Evolutionary conservation across 176 grass and related monocot genomes (phyloP).

Genomic region (Otatea glauca): DNA sequence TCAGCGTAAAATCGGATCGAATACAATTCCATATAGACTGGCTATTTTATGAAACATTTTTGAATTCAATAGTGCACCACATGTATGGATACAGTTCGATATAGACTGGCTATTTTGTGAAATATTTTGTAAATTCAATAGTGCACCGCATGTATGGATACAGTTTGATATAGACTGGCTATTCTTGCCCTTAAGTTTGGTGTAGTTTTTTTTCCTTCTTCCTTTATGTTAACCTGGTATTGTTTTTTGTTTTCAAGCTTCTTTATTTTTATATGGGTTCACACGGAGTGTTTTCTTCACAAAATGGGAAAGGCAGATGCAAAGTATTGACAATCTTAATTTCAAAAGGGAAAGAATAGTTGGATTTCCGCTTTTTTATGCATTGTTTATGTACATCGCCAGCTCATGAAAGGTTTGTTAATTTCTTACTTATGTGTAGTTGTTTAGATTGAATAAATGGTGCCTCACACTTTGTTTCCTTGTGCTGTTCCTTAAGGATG

Average conservation of each 20-base stretch:
- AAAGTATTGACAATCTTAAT: not conserved
- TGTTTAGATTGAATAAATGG: conserved; percentile 16
- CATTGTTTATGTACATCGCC: not conserved
- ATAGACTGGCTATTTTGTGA: not conserved
- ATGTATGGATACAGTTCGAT: not conserved
- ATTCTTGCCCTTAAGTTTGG: not conserved
- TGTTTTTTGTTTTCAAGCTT: not conserved
- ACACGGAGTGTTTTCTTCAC: not conserved
- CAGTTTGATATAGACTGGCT: not conserved
- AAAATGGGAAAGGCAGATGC: not conserved
- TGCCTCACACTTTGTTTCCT: not conserved
- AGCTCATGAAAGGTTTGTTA: not conserved
- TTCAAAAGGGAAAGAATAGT: not conserved
- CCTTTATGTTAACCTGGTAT: not conserved
- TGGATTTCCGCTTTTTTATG: not conserved
- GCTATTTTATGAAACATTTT: not conserved
- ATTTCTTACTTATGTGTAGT: not conserved
- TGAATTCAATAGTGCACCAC: not conserved
- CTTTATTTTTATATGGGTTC: not conserved
- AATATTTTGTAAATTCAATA: not conserved
- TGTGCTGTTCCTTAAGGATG: not conserved
- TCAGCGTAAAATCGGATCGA: not conserved
- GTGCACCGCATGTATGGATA: not conserved
- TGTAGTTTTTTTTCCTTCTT: not conserved
- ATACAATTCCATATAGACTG: not conserved